Conservation (phyloP, 1,139 yeast genomes). For the Yamadazyma epiphylla region DNA sequence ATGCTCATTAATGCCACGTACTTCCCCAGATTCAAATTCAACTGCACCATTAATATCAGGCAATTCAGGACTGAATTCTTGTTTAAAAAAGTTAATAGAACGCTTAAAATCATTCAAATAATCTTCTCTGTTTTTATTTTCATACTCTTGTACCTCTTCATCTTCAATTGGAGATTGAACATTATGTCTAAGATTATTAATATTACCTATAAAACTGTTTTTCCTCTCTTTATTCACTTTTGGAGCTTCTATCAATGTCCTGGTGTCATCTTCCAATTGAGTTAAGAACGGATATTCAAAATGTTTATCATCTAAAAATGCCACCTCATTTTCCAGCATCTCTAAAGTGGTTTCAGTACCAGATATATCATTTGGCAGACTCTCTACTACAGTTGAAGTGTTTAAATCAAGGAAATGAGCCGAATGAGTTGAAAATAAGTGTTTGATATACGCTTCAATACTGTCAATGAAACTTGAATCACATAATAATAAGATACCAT, state of each 20-base stretch:
- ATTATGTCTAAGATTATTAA: conserved; percentile 33
- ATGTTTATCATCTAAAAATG: conserved; percentile 1
- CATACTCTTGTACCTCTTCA: neutral
- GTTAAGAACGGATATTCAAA: neutral
- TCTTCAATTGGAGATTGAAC: conserved; percentile 13
- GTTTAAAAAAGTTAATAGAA: too few relatives aligned
- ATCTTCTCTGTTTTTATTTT: neutral
- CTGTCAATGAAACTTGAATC: conserved; percentile 25
- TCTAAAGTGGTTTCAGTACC: conserved; percentile 14
- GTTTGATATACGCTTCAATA: conserved; percentile 26
- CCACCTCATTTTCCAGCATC: conserved; percentile 10
- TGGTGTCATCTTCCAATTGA: conserved; percentile 11
- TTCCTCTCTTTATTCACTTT: conserved; percentile 2
- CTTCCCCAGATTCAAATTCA: too few relatives aligned
- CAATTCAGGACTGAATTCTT: neutral
- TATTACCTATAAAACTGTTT: conserved; percentile 20
- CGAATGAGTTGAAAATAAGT: conserved; percentile 3
- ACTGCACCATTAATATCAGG: too few relatives aligned
- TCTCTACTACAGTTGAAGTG: conserved; percentile 2
- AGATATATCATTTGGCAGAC: conserved; percentile 9
- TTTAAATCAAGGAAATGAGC: conserved; percentile 3
- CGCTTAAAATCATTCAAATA: too few relatives aligned
- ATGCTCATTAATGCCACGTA: too few relatives aligned
- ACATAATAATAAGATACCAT: conserved; percentile 26
- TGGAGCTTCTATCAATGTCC: conserved; percentile 5